These are phyloP conservation scores for Amanita exitialis DNA, from an alignment of 768 basidiomycete species.

Conservation along the genomic window DNA sequence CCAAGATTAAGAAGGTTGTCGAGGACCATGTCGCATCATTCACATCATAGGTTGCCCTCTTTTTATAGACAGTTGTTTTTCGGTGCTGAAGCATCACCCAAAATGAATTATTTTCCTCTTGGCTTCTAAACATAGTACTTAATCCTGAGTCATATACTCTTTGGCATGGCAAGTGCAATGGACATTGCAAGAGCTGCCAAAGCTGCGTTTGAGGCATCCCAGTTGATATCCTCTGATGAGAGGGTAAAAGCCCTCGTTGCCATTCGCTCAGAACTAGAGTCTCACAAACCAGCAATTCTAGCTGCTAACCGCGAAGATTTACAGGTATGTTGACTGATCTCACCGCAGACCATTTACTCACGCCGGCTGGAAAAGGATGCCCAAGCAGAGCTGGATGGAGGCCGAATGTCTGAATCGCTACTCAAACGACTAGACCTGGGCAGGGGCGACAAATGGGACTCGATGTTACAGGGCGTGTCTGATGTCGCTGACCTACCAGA, in stretches of 20 bases:
- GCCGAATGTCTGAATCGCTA: conserved; percentile 74
- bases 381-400: conserved; percentile 65
- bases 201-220: conserved; percentile 78
- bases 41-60: conserved; percentile 35
- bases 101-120: conserved; percentile 19
- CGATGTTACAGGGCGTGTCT: conserved; percentile 83
- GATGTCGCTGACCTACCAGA: conserved; percentile 83
- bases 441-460: conserved; percentile 83
- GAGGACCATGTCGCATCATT: conserved; percentile 83
- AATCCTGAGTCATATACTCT: conserved; percentile 9
- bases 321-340: conserved; percentile 33
- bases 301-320: conserved; percentile 77
- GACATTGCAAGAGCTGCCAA: conserved; percentile 74
- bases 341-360: neutral
- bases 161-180: conserved; percentile 22
- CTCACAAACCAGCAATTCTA: conserved; percentile 59
- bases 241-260: conserved; percentile 62
- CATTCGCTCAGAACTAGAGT: conserved; percentile 58
- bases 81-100: conserved; percentile 15
- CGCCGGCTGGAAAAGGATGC: conserved; percentile 44
- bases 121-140: neutral
- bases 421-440: conserved; percentile 79
- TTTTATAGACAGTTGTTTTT: conserved; percentile 16
- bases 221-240: conserved; percentile 60
- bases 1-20: conserved; percentile 90